Conservation (phyloP, 352 stramenopile genomes). For the Phytophthora rubi region DNA sequence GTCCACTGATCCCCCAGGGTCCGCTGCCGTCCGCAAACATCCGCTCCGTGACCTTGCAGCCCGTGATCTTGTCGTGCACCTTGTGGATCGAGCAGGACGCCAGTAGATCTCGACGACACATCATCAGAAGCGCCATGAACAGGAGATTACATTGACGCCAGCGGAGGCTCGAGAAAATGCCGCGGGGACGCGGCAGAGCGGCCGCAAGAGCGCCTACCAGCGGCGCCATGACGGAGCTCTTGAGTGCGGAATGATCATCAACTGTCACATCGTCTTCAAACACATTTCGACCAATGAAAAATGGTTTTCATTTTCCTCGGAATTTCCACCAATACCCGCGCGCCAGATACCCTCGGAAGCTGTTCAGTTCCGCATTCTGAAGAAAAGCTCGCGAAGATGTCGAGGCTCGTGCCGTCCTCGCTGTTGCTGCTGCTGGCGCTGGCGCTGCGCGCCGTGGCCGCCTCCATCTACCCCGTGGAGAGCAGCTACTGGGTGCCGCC, state of each 20-base stretch:
- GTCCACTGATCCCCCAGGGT: slow-evolving; percentile 51
- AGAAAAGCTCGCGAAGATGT: slow-evolving; percentile 24
- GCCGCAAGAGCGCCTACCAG: slow-evolving; percentile 11
- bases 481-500: slow-evolving; percentile 79
- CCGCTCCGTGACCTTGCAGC: slow-evolving; percentile 73
- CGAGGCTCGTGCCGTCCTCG: slow-evolving; percentile 18
- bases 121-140: slow-evolving; percentile 38
- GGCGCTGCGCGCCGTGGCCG: slow-evolving; percentile 21
- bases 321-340: not conserved
- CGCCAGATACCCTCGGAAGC: slow-evolving; percentile 3
- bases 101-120: slow-evolving; percentile 34
- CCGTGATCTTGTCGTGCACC: slow-evolving; percentile 58
- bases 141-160: slow-evolving; percentile 7
- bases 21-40: slow-evolving; percentile 81
- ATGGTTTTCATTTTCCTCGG: not conserved
- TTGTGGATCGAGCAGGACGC: slow-evolving; percentile 66
- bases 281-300: slow-evolving; percentile 29
- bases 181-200: not conserved
- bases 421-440: slow-evolving; percentile 23
- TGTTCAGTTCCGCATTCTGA: slow-evolving; percentile 13
- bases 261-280: slow-evolving; percentile 48
- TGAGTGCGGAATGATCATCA: slow-evolving; percentile 33
- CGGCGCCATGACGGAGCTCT: not conserved
- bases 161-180: slow-evolving; percentile 4
- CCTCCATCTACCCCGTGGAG: slow-evolving; percentile 77